Evolutionary conservation across 2,329 filamentous ascomycete species (phyloP).

Genomic region (Colletotrichum sp.): DNA sequence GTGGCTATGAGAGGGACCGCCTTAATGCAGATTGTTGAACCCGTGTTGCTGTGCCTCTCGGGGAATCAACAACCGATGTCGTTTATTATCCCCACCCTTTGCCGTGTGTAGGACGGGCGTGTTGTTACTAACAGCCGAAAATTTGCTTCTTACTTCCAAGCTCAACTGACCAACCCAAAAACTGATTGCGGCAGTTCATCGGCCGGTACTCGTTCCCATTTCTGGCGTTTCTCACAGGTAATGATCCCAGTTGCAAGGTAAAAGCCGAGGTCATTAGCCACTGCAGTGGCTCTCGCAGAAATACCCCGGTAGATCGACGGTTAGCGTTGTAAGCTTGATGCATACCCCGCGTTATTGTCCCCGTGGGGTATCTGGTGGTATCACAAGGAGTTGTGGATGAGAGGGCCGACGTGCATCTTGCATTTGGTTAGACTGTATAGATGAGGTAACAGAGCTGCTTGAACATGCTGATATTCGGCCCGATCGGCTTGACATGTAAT

Average conservation of each 20-base stretch:
- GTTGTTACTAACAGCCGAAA: background rate
- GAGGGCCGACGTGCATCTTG: background rate
- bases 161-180: background rate
- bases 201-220: background rate
- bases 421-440: background rate
- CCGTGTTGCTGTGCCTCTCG: rapidly evolving
- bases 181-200: rapidly evolving
- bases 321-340: background rate
- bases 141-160: rapidly evolving
- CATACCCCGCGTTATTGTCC: background rate
- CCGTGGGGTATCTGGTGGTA: background rate
- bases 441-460: rapidly evolving
- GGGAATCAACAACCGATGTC: background rate
- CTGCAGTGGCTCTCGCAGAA: background rate
- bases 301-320: background rate
- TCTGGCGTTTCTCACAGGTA: rapidly evolving
- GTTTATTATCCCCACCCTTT: background rate
- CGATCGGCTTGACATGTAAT: background rate
- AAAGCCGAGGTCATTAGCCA: background rate
- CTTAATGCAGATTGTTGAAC: background rate
- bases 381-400: background rate
- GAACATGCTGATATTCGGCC: background rate
- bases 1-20: background rate
- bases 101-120: rapidly evolving
- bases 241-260: background rate